Evolutionary conservation across 2,329 filamentous ascomycete genomes (phyloP).

Genomic region (Ophiostoma australiae): DNA sequence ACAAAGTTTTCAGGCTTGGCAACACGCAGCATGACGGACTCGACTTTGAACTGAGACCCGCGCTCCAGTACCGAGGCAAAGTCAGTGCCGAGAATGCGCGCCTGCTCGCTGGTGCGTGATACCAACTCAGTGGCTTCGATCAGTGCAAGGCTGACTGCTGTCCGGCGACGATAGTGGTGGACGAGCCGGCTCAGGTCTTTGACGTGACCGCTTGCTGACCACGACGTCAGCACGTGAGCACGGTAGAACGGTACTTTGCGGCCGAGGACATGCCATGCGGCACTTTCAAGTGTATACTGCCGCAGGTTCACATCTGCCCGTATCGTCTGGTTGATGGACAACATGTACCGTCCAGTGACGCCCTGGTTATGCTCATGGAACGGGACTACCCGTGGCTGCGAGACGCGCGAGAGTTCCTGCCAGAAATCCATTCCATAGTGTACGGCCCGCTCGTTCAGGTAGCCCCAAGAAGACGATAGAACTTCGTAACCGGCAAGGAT

Average conservation of each 20-base stretch:
- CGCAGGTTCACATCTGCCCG: constrained; percentile 82
- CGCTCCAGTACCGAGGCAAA: constrained; percentile 95
- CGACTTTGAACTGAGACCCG: constrained; percentile 96
- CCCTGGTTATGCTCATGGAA: constrained; percentile 60
- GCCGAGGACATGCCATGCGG: constrained; percentile 85
- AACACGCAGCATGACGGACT: constrained; percentile 97
- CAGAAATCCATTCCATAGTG: constrained; percentile 85
- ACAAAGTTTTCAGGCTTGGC: constrained; percentile 95
- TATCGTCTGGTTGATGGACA: constrained; percentile 98
- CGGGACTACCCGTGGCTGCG: constrained; percentile 21
- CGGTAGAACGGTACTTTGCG: constrained; percentile 83
- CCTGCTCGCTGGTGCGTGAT: constrained; percentile 86
- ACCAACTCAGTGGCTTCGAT: constrained; percentile 86
- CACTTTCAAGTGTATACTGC: constrained; percentile 95
- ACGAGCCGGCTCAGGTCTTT: constrained; percentile 69
- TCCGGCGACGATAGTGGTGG: constrained; percentile 69
- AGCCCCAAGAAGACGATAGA: constrained; percentile 91
- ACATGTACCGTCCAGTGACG: constrained; percentile 90
- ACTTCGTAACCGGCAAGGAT: constrained; percentile 94
- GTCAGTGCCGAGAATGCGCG: constrained; percentile 84
- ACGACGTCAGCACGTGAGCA: constrained; percentile 70
- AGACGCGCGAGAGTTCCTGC: constrained; percentile 82
- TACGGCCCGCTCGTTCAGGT: constrained; percentile 82
- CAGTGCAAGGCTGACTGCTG: constrained; percentile 82
- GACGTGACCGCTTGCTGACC: constrained; percentile 68